These are phyloP conservation scores for Ogataea naganishii DNA, from an alignment of 805 yeast genomes.

Conservation along the genomic window DNA sequence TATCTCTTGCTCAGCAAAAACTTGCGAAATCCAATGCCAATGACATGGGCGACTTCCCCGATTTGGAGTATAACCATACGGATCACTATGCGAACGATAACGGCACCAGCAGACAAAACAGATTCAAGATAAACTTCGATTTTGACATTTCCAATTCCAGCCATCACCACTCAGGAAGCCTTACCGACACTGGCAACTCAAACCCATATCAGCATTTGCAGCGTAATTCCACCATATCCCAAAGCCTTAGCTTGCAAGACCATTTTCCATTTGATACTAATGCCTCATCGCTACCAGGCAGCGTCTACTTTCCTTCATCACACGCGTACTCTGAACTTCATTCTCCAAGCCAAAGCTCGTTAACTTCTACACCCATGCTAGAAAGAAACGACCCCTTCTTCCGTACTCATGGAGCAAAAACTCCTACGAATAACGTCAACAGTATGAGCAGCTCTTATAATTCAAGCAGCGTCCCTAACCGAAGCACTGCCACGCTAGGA, in stretches of 20 bases:
- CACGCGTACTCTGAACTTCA: constrained; percentile 1
- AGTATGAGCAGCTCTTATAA: constrained; percentile 1
- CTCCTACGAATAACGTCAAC: constrained; percentile 1
- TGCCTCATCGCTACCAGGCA: constrained; percentile 15
- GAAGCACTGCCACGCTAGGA: background rate
- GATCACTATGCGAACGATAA: background rate
- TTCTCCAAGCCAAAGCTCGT: constrained; percentile 3
- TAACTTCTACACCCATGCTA: constrained; percentile 1
- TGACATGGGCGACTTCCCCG: too few species aligned
- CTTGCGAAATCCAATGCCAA: too few species aligned
- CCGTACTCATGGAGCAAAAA: background rate
- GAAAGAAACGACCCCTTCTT: background rate
- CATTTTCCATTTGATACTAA: constrained; percentile 14
- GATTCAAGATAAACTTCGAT: constrained; percentile 1
- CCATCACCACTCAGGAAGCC: constrained; percentile 1
- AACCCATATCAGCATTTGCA: constrained; percentile 4
- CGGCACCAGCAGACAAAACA: background rate
- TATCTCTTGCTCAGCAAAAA: constrained; percentile 5
- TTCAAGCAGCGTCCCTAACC: background rate
- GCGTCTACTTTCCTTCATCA: too few species aligned
- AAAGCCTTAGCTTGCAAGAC: too few species aligned
- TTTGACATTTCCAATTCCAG: constrained; percentile 1
- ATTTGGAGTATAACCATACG: background rate
- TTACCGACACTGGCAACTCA: constrained; percentile 2
- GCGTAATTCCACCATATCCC: constrained; percentile 1